These are phyloP conservation scores for Hygrophorus russula DNA, from an alignment of 768 basidiomycete genomes.

Conservation along the genomic window DNA sequence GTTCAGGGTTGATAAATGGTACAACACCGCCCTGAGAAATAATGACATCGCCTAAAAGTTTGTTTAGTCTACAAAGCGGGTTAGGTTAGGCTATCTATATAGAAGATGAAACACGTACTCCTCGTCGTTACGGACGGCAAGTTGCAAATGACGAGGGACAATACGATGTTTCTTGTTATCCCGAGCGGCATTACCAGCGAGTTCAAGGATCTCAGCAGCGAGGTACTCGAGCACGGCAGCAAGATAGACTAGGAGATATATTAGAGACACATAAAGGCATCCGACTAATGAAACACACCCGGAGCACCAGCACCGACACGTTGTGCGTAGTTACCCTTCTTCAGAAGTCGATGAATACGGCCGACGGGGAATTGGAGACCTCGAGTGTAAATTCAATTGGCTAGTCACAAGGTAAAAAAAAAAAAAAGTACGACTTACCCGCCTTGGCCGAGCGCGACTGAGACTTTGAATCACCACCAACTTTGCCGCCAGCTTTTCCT, in stretches of 20 bases:
- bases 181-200: slow-evolving; percentile 70
- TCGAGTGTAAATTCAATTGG: no score
- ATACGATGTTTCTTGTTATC: slow-evolving; percentile 81
- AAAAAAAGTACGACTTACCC: slow-evolving; percentile 62
- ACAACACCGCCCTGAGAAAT: slow-evolving; percentile 71
- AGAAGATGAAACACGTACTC: slow-evolving; percentile 28
- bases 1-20: slow-evolving; percentile 9
- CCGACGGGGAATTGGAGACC: slow-evolving; percentile 71
- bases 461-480: slow-evolving; percentile 36
- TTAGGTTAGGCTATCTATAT: not conserved
- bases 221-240: slow-evolving; percentile 84
- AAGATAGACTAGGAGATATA: slow-evolving; percentile 49
- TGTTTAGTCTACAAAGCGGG: slow-evolving; percentile 32
- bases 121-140: slow-evolving; percentile 71
- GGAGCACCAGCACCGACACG: slow-evolving; percentile 63
- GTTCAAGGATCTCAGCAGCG: slow-evolving; percentile 76
- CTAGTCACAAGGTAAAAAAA: no score
- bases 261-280: not conserved
- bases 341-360: slow-evolving; percentile 72
- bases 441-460: slow-evolving; percentile 58
- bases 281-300: slow-evolving; percentile 25
- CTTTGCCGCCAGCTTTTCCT: slow-evolving; percentile 21
- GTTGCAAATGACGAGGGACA: slow-evolving; percentile 71
- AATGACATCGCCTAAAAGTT: slow-evolving; percentile 48
- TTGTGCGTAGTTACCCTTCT: slow-evolving; percentile 62